A percentile compares a stretch with the other conserved stretches of the same genome.
Conservation (phyloP, 805 yeast genomes). For the Vanderwaltozyma yarrowii region DNA sequence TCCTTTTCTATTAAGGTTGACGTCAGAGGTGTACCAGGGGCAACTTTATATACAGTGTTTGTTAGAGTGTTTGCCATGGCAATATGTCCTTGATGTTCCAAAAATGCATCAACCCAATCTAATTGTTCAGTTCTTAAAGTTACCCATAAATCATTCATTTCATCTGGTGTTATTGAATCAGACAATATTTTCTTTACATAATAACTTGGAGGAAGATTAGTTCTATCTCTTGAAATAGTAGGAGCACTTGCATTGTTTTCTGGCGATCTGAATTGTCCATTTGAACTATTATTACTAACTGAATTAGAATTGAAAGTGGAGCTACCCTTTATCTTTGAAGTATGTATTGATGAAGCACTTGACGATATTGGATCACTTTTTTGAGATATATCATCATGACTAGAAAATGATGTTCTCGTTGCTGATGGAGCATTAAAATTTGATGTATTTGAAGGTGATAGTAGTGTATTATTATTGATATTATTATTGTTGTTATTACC, state of each 20-base stretch:
- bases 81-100: conserved; percentile 73
- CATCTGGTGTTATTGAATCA: conserved; percentile 54
- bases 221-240: conserved; percentile 21
- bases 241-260: conserved; percentile 16
- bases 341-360: not conserved
- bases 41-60: conserved; percentile 30
- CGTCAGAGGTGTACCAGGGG: conserved; percentile 21
- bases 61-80: conserved; percentile 61
- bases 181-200: conserved; percentile 69
- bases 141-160: conserved; percentile 79
- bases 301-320: not conserved
- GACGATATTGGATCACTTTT: not conserved
- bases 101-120: conserved; percentile 70
- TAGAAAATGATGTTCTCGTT: not conserved
- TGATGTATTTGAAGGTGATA: not conserved
- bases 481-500: not conserved
- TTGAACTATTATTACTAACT: not conserved
- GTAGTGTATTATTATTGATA: not conserved
- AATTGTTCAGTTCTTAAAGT: conserved; percentile 84
- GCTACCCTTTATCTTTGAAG: not conserved
- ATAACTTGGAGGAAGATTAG: conserved; percentile 50
- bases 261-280: conserved; percentile 1
- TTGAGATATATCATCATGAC: not conserved
- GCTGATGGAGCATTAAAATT: not conserved
- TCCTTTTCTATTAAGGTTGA: conserved; percentile 56